Evolutionary conservation across 148 eudicot genomes (phyloP).

Genomic region (Cornus suecica): DNA sequence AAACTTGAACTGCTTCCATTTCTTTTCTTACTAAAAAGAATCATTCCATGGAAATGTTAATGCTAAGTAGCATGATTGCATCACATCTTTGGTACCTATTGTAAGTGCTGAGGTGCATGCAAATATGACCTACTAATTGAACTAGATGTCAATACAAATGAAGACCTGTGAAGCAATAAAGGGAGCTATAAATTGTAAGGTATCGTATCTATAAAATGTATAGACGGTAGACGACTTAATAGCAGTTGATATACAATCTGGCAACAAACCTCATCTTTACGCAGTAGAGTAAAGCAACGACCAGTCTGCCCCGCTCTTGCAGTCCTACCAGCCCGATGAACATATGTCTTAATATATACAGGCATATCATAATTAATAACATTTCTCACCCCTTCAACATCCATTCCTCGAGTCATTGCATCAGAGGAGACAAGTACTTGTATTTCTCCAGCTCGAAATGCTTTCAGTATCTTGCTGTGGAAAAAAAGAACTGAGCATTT

Average conservation of each 20-base stretch:
- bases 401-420: conserved; percentile 97
- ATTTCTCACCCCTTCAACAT: conserved; percentile 92
- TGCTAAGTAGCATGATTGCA: not conserved
- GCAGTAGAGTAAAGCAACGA: conserved; percentile 76
- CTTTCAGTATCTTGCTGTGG: conserved; percentile 69
- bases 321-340: conserved; percentile 97
- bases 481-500: conserved; percentile 5
- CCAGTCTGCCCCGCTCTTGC: conserved; percentile 94
- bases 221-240: not conserved
- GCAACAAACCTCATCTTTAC: conserved; percentile 63
- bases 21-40: not conserved
- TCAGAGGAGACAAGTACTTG: conserved; percentile 88
- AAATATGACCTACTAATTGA: not conserved
- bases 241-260: not conserved
- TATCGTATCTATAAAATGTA: not conserved
- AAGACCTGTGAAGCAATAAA: not conserved
- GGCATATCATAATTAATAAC: conserved; percentile 89
- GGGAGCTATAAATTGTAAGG: not conserved
- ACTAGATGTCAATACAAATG: not conserved
- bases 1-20: not conserved
- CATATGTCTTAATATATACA: conserved; percentile 69
- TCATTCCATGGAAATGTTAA: not conserved
- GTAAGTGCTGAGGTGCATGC: not conserved
- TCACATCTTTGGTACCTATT: not conserved
- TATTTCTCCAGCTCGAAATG: conserved; percentile 63